Conservation (phyloP, 2,329 filamentous ascomycete species). For the Cryphonectria nitschkei region DNA sequence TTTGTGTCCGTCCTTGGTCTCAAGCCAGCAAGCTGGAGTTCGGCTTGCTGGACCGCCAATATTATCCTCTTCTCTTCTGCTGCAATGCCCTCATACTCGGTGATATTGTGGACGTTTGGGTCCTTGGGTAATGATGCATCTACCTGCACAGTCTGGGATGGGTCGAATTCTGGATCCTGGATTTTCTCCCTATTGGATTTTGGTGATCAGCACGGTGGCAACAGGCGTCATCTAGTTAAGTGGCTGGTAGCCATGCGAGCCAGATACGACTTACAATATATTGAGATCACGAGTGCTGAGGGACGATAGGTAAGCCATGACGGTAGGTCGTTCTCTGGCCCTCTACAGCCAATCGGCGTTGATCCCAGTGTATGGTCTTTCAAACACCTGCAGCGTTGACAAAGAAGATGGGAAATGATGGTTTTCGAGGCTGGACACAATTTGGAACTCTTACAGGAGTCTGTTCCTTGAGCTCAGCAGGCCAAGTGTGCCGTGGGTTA, state of each 20-base stretch:
- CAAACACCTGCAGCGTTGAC: background rate
- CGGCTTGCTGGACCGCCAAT: conserved; percentile 56
- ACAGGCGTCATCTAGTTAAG: background rate
- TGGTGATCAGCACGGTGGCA: conserved; percentile 10
- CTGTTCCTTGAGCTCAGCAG: background rate
- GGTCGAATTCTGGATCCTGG: conserved; percentile 67
- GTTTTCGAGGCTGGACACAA: conserved; percentile 1
- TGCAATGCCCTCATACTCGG: conserved; percentile 55
- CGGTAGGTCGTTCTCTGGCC: background rate
- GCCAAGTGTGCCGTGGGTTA: conserved; percentile 1
- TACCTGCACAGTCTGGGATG: conserved; percentile 56
- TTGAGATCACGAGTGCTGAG: conserved; percentile 64
- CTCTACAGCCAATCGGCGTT: background rate
- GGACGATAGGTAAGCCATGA: conserved; percentile 52
- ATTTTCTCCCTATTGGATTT: conserved; percentile 55
- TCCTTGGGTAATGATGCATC: conserved; percentile 60
- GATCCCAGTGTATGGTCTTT: too few species aligned
- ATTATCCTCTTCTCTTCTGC: conserved; percentile 58
- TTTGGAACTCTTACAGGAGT: background rate
- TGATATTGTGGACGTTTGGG: conserved; percentile 56
- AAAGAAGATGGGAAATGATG: background rate
- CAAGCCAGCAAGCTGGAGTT: conserved; percentile 54
- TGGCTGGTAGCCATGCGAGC: background rate
- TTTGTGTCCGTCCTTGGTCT: conserved; percentile 43
- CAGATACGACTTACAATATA: conserved; percentile 47